Evolutionary conservation across 495 filamentous ascomycete species (phyloP), one percentile per base, ranked within the genome.

Genomic region (Rhypophila decipiens): DNA sequence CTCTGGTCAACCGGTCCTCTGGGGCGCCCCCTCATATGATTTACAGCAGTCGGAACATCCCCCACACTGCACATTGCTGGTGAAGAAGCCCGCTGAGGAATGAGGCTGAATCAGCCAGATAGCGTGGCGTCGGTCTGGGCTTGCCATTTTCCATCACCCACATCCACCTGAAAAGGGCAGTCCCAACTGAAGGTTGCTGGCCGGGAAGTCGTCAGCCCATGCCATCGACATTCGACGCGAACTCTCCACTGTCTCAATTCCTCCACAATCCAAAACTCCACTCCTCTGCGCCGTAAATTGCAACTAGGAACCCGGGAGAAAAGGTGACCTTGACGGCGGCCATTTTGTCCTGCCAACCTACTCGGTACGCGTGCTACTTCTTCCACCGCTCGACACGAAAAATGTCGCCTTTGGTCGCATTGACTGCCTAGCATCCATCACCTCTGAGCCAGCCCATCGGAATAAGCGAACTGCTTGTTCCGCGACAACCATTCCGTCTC

Each of bases 131-230:
- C 15, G 15, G 36, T 18, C 36, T 38, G 10, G 2, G 13, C 11
- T n/a, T n/a, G 36, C 36, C 2, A 17, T 17, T 8, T 38, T 33
- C 29, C 29, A 33, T 13, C 29, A 13, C 29, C 7, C 7, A 7
- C 7, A 33, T 7, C 29, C 13, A 7, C 9, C 5, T 15, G 8
- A 9, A 17, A 15, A n/a, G 35, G 5, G 35, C 18, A 15, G 35
- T 9, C 5, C 18, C 35, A 9, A 5, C n/a, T 15, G 5, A 15
- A 15, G 5, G 35, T 9, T 5, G 12, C 35, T 37, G 35, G 7
- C 50, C 47, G 45, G 31, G 51, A 49, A 53, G 52, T 53, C 54
- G 52, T 51, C 50, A 56, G 56, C 47, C 42, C 41, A 40, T 12
- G 8, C 21, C 27, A 18, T 21, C 15, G 27, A 12, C 31, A 24